Conservation (phyloP, 2,329 filamentous ascomycete genomes). For the Pseudocercospora eumusae region DNA sequence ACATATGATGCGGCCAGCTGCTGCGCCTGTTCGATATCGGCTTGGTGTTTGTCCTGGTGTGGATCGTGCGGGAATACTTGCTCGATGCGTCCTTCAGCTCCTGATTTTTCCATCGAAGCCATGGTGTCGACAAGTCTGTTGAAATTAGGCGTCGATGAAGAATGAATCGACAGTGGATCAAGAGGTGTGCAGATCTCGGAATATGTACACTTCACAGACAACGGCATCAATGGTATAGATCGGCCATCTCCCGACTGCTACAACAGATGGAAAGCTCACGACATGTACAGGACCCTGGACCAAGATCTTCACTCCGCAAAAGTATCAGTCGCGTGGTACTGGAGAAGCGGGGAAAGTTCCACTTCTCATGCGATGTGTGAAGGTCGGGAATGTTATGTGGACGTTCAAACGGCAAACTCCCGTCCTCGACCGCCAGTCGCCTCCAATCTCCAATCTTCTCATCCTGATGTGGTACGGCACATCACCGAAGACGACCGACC, state of each 20-base stretch:
- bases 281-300: neutral
- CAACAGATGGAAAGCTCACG: neutral
- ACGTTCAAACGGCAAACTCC: neutral
- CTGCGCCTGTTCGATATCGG: slow-evolving; percentile 10
- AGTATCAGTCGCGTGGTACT: slow-evolving; percentile 1
- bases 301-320: slow-evolving; percentile 2
- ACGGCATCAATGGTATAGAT: neutral
- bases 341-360: neutral
- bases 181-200: too few species aligned
- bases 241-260: neutral
- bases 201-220: too few species aligned
- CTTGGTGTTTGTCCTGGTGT: slow-evolving; percentile 4
- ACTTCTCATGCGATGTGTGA: neutral
- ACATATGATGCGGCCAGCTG: slow-evolving; percentile 5
- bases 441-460: neutral
- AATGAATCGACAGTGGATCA: too few species aligned
- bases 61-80: slow-evolving; percentile 2
- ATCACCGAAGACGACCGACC: neutral
- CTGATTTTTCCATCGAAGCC: neutral
- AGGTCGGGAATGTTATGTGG: neutral
- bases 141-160: neutral
- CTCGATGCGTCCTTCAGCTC: slow-evolving; percentile 4
- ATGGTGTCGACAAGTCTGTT: neutral
- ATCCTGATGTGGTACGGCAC: neutral
- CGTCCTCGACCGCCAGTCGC: neutral